A percentile compares a stretch with the other conserved stretches of the same genome.
Evolutionary conservation across 1,284 basidiomycete species (phyloP).

Genomic region (Apiotrichum porosum): DNA sequence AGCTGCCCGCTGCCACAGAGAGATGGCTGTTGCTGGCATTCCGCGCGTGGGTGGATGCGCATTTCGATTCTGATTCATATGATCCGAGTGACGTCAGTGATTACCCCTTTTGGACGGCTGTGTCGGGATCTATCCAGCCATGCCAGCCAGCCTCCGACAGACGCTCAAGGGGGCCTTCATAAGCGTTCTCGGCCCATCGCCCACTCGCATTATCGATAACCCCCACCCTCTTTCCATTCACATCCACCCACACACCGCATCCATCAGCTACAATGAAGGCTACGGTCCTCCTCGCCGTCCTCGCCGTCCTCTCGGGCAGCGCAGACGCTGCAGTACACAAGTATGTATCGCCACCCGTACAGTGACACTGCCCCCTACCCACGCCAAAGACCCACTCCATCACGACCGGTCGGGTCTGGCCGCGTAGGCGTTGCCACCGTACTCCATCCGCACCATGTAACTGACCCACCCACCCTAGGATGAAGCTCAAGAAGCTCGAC

Average conservation of each 20-base stretch:
- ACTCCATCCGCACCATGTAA: neutral
- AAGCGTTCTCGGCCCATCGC: no score
- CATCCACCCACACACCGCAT: conserved; percentile 10
- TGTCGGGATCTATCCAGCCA: no score
- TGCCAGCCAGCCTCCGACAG: neutral
- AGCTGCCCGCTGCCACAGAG: no score
- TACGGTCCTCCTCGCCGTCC: conserved; percentile 64
- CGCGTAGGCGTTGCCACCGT: conserved; percentile 35
- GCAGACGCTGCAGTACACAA: conserved; percentile 23
- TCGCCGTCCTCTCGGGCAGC: conserved; percentile 56
- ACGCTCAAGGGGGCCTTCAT: no score
- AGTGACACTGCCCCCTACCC: no score
- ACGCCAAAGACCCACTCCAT: conserved; percentile 9
- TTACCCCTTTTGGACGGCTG: no score
- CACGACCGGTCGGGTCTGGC: conserved; percentile 6
- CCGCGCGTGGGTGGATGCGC: no score
- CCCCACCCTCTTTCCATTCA: no score
- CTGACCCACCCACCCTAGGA: conserved; percentile 49
- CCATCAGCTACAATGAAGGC: conserved; percentile 56
- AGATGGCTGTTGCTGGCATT: no score
- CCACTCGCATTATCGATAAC: no score
- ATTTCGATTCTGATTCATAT: no score
- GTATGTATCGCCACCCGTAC: conserved; percentile 23
- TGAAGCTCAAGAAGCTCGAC: conserved; percentile 78
- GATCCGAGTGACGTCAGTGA: no score